phyloP scores from a whole-genome alignment of 768 basidiomycete genomes.

The Termitomyces sp. region DNA sequence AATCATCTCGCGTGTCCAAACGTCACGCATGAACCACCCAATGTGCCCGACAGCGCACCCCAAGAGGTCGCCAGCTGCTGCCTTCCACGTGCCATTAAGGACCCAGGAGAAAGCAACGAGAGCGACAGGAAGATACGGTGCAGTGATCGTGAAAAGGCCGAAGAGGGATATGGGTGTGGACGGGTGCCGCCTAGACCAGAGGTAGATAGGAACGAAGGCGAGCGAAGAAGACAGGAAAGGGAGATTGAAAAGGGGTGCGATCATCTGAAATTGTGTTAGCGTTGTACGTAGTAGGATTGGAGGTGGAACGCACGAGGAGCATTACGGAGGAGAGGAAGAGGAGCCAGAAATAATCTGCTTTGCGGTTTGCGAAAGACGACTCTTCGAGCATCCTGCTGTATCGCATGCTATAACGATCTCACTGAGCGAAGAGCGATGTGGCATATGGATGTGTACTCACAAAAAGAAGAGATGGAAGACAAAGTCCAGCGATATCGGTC shows the following conservation, averaged over 20 bases:
- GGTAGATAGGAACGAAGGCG: constrained; percentile 93
- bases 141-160: constrained; percentile 90
- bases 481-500: constrained; percentile 88
- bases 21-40: constrained; percentile 82
- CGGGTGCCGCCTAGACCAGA: constrained; percentile 95
- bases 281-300: not conserved
- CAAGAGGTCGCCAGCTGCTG: constrained; percentile 76
- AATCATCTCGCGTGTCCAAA: constrained; percentile 85
- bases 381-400: constrained; percentile 97
- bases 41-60: constrained; percentile 88
- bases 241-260: constrained; percentile 87
- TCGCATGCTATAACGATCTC: constrained; percentile 70
- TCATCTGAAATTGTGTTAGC: constrained; percentile 38
- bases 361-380: constrained; percentile 87
- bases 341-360: constrained; percentile 96
- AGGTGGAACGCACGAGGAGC: constrained; percentile 65
- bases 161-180: constrained; percentile 95
- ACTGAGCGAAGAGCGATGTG: not conserved
- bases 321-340: constrained; percentile 79
- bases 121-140: constrained; percentile 91
- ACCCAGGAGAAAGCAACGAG: constrained; percentile 87
- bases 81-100: constrained; percentile 79
- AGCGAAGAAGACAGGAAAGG: constrained; percentile 92
- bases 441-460: constrained; percentile 46
- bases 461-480: constrained; percentile 99